Evolutionary conservation across 2,329 filamentous ascomycete species (phyloP).

Genomic region (Apiospora arundinis): DNA sequence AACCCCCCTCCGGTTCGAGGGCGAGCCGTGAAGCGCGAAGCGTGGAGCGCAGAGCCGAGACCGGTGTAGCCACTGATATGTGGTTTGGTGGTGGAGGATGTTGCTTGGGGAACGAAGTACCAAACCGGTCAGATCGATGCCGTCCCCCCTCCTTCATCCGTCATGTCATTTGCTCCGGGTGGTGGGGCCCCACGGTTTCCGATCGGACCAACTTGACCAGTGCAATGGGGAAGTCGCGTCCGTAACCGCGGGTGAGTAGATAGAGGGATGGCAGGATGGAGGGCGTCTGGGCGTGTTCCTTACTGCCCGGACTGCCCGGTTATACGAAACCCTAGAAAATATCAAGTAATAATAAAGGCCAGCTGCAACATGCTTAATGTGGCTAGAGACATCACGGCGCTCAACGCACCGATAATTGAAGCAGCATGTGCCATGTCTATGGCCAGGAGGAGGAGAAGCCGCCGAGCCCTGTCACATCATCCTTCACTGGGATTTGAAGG

Average conservation of each 20-base stretch:
- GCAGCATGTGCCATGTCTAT: not conserved
- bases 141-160: not conserved
- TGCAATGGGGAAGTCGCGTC: not conserved
- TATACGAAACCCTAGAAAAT: not conserved
- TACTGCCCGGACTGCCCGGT: not conserved
- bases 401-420: not conserved
- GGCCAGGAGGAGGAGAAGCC: not conserved
- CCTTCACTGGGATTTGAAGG: not conserved
- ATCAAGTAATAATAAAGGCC: not conserved
- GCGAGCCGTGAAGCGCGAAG: not conserved
- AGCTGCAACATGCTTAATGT: not conserved
- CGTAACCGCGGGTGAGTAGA: not conserved
- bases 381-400: not conserved
- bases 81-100: not conserved
- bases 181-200: not conserved
- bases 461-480: constrained; percentile 10
- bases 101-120: not conserved
- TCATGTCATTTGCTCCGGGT: not conserved
- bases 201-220: not conserved
- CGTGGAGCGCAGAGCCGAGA: not conserved
- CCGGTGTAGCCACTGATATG: not conserved
- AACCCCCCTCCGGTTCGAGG: not conserved
- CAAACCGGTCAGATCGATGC: not conserved
- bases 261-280: not conserved
- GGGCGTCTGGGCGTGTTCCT: not conserved